phyloP scores from a whole-genome alignment of 345 rosid species.

The Cardamine occulta region DNA sequence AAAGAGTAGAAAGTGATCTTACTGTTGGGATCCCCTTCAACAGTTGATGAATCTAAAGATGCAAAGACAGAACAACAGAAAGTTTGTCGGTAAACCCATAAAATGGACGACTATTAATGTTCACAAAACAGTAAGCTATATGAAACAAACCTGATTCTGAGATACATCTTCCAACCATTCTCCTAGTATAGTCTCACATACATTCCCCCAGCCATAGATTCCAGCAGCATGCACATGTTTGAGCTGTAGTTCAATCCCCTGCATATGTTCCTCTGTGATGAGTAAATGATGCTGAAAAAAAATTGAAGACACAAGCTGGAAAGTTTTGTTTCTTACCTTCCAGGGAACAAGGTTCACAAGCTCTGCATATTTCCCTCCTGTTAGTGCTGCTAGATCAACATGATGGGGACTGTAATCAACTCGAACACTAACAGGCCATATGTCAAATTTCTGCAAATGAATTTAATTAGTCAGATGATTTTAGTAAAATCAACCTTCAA shows the following conservation, averaged over 20 bases:
- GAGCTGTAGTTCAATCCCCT: constrained; percentile 93
- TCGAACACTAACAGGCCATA: constrained; percentile 79
- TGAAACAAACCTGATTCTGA: constrained; percentile 76
- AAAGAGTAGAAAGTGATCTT: constrained; percentile 77
- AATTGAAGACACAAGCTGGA: constrained; percentile 9
- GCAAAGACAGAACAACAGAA: constrained; percentile 22
- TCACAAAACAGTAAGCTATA: constrained; percentile 15
- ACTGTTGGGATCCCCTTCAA: constrained; percentile 78
- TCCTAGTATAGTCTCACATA: constrained; percentile 80
- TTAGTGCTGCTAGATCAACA: constrained; percentile 91
- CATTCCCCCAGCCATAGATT: constrained; percentile 81
- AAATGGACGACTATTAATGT: constrained; percentile 24
- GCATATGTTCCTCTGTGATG: constrained; percentile 47
- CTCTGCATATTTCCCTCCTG: constrained; percentile 88
- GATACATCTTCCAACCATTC: constrained; percentile 97
- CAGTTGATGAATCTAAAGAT: constrained; percentile 65
- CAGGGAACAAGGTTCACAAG: constrained; percentile 92
- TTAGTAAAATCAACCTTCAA: constrained; percentile 1
- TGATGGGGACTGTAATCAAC: constrained; percentile 85
- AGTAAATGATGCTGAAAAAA: constrained; percentile 27
- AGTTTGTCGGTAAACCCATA: constrained; percentile 22
- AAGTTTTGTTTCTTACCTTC: constrained; percentile 65
- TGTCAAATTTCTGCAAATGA: constrained; percentile 77
- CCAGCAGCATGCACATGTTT: constrained; percentile 90
- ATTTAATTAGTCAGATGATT: constrained; percentile 40